Conservation (phyloP, 192 early-diverging fungal species). For the Lobosporangium transversale region DNA sequence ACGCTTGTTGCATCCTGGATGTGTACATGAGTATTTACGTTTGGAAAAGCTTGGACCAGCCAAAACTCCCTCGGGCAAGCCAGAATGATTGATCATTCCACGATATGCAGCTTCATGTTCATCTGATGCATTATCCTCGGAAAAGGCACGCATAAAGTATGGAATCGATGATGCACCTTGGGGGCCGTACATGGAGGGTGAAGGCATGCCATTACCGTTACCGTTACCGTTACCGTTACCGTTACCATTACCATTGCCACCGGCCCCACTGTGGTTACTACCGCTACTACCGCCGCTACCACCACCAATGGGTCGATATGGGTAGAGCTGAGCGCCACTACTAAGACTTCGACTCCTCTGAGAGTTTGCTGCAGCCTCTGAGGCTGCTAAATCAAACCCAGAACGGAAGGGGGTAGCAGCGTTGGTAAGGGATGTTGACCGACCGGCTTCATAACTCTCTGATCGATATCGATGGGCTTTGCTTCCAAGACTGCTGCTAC, state of each 20-base stretch:
- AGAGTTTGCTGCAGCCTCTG: slow-evolving; percentile 28
- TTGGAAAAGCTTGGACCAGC: slow-evolving; percentile 53
- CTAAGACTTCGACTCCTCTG: slow-evolving; percentile 44
- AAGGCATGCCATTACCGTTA: slow-evolving; percentile 6
- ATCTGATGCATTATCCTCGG: slow-evolving; percentile 27
- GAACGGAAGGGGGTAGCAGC: slow-evolving; percentile 41
- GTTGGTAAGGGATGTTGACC: slow-evolving; percentile 44
- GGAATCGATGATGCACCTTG: slow-evolving; percentile 22
- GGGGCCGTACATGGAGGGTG: neutral
- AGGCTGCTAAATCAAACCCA: slow-evolving; percentile 19
- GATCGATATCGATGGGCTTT: slow-evolving; percentile 26
- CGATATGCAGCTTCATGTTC: slow-evolving; percentile 33
- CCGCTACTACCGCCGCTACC: no score
- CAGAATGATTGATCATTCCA: slow-evolving; percentile 17
- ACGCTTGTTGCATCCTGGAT: slow-evolving; percentile 74
- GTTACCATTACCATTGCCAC: no score
- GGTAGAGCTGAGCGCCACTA: slow-evolving; percentile 42
- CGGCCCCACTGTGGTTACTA: no score
- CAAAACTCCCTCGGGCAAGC: slow-evolving; percentile 28
- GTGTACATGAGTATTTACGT: slow-evolving; percentile 78
- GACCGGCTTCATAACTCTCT: slow-evolving; percentile 44
- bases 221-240: no score
- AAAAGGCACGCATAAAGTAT: slow-evolving; percentile 42
- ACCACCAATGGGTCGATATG: slow-evolving; percentile 20
- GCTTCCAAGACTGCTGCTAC: neutral